A percentile compares a stretch with the other conserved stretches of the same genome.
Evolutionary conservation across 768 basidiomycete genomes (phyloP).

Genomic region (Leucosporidium yakuticum): DNA sequence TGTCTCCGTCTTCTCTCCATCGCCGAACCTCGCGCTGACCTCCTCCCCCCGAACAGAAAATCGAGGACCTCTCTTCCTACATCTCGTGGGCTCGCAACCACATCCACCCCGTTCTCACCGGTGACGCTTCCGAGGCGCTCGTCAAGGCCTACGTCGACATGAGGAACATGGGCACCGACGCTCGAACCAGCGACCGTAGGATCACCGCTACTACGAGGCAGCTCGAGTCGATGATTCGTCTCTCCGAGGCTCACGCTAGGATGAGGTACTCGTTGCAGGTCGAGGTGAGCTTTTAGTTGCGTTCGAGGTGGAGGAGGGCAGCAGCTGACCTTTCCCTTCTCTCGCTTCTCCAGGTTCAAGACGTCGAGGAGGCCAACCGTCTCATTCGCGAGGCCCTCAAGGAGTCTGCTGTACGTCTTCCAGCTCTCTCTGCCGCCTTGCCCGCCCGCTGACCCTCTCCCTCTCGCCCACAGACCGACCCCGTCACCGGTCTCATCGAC

Average conservation of each 20-base stretch:
- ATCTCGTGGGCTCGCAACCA: conserved; percentile 85
- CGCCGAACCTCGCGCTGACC: background rate
- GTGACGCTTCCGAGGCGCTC: conserved; percentile 75
- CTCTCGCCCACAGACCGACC: conserved; percentile 14
- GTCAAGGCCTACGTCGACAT: conserved; percentile 87
- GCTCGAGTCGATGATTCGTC: conserved; percentile 84
- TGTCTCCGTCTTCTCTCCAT: background rate
- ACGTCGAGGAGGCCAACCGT: conserved; percentile 87
- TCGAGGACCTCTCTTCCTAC: conserved; percentile 85
- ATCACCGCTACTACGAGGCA: conserved; percentile 98
- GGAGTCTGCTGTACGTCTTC: conserved; percentile 57
- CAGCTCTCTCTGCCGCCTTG: background rate
- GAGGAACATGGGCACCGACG: conserved; percentile 83
- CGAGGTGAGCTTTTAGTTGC: conserved; percentile 46
- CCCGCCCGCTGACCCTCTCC: background rate
- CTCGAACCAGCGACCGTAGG: conserved; percentile 77
- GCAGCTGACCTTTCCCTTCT: background rate
- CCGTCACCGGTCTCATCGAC: conserved; percentile 55
- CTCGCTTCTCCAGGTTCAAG: conserved; percentile 47
- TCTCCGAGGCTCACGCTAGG: conserved; percentile 91
- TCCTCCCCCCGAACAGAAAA: conserved; percentile 53
- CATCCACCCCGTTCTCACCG: conserved; percentile 77
- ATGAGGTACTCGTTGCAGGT: conserved; percentile 90
- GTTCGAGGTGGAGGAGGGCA: too few species aligned
- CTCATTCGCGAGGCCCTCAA: conserved; percentile 95